phyloP scores from a whole-genome alignment of 2,329 filamentous ascomycete genomes.

The Cryphonectria naterciae region DNA sequence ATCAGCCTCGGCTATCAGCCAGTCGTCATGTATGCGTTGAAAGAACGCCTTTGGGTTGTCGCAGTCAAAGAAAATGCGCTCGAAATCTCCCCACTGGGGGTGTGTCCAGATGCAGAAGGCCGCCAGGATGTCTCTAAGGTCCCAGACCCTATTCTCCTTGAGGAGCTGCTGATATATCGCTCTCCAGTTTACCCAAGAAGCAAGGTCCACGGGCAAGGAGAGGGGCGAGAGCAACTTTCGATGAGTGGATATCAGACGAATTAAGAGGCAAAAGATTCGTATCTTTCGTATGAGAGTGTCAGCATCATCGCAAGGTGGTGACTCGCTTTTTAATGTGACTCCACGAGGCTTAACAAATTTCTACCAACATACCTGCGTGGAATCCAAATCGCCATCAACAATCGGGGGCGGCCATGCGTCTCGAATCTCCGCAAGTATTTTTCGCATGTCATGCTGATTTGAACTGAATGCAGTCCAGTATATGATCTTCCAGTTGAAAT shows the following conservation, averaged over 20 bases:
- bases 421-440: background rate
- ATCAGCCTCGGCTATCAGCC: background rate
- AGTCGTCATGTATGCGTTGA: slow-evolving; percentile 7
- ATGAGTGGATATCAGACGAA: background rate
- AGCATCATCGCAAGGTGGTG: background rate
- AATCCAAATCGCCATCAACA: background rate
- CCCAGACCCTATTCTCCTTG: slow-evolving; percentile 6
- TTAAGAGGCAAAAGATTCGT: background rate
- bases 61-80: background rate
- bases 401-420: background rate
- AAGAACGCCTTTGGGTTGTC: background rate
- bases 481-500: slow-evolving; percentile 14
- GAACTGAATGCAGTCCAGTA: background rate
- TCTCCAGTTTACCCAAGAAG: background rate
- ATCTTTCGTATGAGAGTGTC: background rate
- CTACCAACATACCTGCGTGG: background rate
- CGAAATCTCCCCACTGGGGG: background rate
- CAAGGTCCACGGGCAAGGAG: background rate
- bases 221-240: background rate
- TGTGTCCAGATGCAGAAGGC: background rate
- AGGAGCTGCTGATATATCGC: background rate
- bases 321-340: background rate
- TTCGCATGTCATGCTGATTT: background rate
- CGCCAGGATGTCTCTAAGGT: background rate
- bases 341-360: background rate